Base-by-base conservation (phyloP, 2,329 filamentous ascomycete genomes). In the Hansfordia pulvinata region DNA sequence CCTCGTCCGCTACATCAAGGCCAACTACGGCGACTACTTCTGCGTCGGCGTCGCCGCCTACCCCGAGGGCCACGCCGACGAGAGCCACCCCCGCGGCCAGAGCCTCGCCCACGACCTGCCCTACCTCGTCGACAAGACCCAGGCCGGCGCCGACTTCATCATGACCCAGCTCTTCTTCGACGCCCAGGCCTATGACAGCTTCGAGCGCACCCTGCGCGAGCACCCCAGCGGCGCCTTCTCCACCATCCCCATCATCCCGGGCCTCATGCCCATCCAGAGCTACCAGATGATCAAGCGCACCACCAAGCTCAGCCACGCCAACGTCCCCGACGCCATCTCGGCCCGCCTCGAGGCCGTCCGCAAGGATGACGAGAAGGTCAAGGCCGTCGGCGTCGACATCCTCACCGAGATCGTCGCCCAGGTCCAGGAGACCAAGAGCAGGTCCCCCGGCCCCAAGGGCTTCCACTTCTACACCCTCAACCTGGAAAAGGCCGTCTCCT, bases 141-240 rank as follows among this genome's bases (percentile, higher is more conserved):
- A 77, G 40, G 90, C 90, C 4, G 90, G 90, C 2, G 90, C 86
- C 26, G 86, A 96, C 54, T 98, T 98, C 47, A 80, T 98, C 53
- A 93, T 98, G 83, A 96, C 90, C 1, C 90, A 98, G 52, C 65
- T 98, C 7, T 96, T 94, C 54, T 98, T 93, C 52, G 85, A 96
- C 46, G 68, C 85, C 14, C 64, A 80, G 4, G 82, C 82, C 11
- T 98, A 92, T 47, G 68, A 76, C 29, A 61, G 61, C 18, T 96
- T 92, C 44, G 88, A 96, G 56, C 66, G 60, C 36, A 69, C 64
- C 26, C 52, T 98, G 38, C 64, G 85, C 33, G 69, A 76, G 28
- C 84, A 98, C 44, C 72, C 82, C 25, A 92, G 82, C 43, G 84
- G 84, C 4, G 67, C 69, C 3, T 94, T 98, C 57, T 82, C 81